A percentile compares a stretch with the other conserved stretches of the same genome.
Conservation (phyloP, 225 moss, liverwort and hornwort species). For the Polytrichum commune region DNA sequence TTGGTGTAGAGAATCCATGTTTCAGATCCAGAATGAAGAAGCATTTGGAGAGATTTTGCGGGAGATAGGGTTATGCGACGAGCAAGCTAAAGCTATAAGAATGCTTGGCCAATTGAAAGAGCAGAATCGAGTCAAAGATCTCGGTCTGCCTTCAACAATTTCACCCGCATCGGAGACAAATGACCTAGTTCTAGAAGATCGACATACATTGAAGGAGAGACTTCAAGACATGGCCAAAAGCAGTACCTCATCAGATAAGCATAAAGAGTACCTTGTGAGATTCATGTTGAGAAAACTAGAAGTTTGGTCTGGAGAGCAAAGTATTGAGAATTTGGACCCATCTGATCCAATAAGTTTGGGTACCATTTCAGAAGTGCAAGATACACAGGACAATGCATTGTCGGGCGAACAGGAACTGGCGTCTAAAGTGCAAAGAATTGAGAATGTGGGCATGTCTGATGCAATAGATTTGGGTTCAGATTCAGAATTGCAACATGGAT, state of each 20-base stretch:
- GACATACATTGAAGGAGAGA: neutral
- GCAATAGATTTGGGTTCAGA: neutral
- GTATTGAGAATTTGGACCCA: neutral
- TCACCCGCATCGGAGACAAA: neutral
- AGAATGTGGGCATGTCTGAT: neutral
- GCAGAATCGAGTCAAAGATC: neutral
- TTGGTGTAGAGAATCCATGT: conserved; percentile 2
- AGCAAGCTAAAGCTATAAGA: neutral
- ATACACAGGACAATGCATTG: no score
- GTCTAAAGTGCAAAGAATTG: no score
- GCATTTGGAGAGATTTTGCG: neutral
- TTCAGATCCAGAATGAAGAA: conserved; percentile 9
- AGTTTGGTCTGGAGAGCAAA: neutral
- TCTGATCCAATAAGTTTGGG: no score
- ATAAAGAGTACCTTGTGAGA: neutral
- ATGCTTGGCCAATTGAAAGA: no score
- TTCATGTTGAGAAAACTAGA: neutral
- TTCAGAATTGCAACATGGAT: neutral
- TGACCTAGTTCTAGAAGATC: neutral
- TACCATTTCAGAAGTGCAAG: neutral
- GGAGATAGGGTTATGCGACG: conserved; percentile 3
- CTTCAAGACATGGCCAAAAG: neutral
- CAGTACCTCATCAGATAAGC: neutral
- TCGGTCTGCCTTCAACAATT: neutral
- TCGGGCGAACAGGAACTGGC: no score